Percentiles rank a stretch among this genome's conserved stretches.
Conservation (phyloP, 2,329 filamentous ascomycete species). For the Sphaerostilbella broomeana region DNA sequence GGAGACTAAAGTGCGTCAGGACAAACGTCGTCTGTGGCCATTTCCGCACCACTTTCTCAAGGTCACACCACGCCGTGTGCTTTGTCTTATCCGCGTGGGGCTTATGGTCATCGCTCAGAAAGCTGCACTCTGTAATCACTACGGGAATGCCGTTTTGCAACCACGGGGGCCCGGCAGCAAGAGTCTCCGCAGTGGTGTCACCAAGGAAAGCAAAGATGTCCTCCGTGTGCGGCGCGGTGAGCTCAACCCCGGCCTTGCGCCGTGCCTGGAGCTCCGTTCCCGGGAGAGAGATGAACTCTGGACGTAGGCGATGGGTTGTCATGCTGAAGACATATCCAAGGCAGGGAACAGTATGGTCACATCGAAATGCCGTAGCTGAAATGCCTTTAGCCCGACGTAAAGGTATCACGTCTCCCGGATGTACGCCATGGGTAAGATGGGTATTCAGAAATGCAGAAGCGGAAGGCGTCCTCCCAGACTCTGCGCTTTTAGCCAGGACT, state of each 20-base stretch:
- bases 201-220: constrained; percentile 44
- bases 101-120: constrained; percentile 37
- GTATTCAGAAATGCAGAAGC: constrained; percentile 26
- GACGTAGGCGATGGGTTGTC: constrained; percentile 32
- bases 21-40: constrained; percentile 40
- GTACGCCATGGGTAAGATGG: constrained; percentile 34
- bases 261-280: constrained; percentile 33
- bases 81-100: constrained; percentile 39
- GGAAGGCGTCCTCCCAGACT: constrained; percentile 7
- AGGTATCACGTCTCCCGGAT: constrained; percentile 29
- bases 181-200: constrained; percentile 37
- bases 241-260: constrained; percentile 29
- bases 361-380: constrained; percentile 36
- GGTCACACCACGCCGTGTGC: constrained; percentile 40
- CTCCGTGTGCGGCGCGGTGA: constrained; percentile 33
- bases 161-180: constrained; percentile 35
- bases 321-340: constrained; percentile 40
- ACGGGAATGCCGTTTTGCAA: constrained; percentile 34
- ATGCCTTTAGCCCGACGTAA: constrained; percentile 31
- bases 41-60: constrained; percentile 37
- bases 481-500: constrained; percentile 10
- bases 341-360: constrained; percentile 42
- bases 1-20: constrained; percentile 41
- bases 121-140: constrained; percentile 45
- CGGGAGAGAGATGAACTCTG: constrained; percentile 29